phyloP scores from a whole-genome alignment of 2,329 filamentous ascomycete genomes.

The Penicillium corylophilum region DNA sequence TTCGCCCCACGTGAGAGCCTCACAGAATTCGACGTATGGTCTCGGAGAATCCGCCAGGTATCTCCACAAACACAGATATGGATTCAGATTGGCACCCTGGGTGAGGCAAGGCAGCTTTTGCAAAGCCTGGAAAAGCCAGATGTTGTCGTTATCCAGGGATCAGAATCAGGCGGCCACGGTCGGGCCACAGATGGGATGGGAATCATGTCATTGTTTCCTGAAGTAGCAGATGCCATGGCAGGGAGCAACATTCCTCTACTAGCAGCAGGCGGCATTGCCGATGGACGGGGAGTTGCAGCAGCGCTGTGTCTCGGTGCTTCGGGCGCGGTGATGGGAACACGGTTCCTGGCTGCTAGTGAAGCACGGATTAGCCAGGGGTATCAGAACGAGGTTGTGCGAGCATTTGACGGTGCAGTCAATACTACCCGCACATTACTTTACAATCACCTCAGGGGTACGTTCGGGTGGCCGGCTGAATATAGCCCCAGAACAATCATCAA shows the following conservation, averaged over 20 bases:
- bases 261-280: conserved; percentile 55
- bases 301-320: conserved; percentile 53
- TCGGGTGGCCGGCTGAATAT: conserved; percentile 60
- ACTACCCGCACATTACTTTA: conserved; percentile 56
- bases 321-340: conserved; percentile 62
- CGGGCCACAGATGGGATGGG: conserved; percentile 48
- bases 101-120: conserved; percentile 48
- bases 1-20: conserved; percentile 37
- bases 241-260: conserved; percentile 45
- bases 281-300: conserved; percentile 53
- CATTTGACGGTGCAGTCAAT: conserved; percentile 51
- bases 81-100: conserved; percentile 56
- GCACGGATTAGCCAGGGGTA: conserved; percentile 54
- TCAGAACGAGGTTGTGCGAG: conserved; percentile 51
- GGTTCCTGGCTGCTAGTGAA: conserved; percentile 58
- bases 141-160: conserved; percentile 55
- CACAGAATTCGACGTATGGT: conserved; percentile 48
- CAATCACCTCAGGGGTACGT: conserved; percentile 57
- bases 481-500: conserved; percentile 61
- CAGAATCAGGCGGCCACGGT: conserved; percentile 58
- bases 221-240: conserved; percentile 47
- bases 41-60: conserved; percentile 41
- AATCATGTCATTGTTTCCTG: conserved; percentile 53
- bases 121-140: conserved; percentile 44
- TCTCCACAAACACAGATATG: conserved; percentile 51